These are phyloP conservation scores for Rhododendron henanense DNA, from an alignment of 148 eudicot species.

Conservation along the genomic window DNA sequence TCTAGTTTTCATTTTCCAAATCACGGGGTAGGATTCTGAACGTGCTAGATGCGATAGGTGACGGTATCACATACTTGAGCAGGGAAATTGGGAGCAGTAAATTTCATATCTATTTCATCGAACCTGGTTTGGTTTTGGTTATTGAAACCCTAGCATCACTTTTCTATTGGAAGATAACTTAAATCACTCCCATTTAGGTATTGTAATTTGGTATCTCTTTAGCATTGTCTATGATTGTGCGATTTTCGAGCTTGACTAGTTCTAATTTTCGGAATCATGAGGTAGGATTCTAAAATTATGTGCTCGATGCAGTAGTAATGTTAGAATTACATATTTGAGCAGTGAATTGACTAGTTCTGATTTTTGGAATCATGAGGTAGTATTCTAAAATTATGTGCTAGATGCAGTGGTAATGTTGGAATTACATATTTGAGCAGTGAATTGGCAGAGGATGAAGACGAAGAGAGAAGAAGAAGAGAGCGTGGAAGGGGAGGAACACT, in stretches of 20 bases:
- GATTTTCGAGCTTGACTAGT: not conserved
- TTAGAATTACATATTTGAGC: too few relatives aligned
- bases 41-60: not conserved
- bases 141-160: not conserved
- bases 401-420: not conserved
- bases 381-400: not conserved
- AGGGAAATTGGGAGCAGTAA: not conserved
- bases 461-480: conserved; percentile 45
- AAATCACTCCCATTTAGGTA: not conserved
- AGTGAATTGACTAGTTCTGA: not conserved
- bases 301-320: not conserved
- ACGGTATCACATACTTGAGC: not conserved
- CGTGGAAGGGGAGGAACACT: conserved; percentile 21
- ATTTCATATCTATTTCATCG: not conserved
- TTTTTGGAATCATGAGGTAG: not conserved
- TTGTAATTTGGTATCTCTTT: not conserved
- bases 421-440: conserved; percentile 3
- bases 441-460: conserved; percentile 23
- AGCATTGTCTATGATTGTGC: not conserved
- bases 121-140: conserved; percentile 2
- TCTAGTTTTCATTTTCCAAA: not conserved
- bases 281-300: not conserved
- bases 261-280: not conserved
- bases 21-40: not conserved
- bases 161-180: not conserved